phyloP scores from a whole-genome alignment of 371 early-diverging fungal genomes.

The Syncephalis plumigaleata region DNA sequence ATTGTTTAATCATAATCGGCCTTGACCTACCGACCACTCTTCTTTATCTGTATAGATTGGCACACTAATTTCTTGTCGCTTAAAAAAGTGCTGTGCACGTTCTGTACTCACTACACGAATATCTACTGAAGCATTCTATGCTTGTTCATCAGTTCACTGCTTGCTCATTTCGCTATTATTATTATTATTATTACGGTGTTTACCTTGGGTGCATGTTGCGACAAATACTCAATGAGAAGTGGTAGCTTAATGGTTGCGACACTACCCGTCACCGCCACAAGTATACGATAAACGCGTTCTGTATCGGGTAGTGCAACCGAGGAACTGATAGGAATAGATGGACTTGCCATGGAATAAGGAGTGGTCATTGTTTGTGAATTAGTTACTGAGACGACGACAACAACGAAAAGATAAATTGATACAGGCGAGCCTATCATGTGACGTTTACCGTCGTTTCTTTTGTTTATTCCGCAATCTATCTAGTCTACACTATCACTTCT shows the following conservation, averaged over 20 bases:
- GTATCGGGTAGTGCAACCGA: no score
- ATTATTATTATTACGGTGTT: slow-evolving; percentile 7
- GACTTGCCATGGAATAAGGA: no score
- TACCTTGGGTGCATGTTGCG: slow-evolving; percentile 13
- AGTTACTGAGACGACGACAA: no score
- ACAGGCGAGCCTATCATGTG: no score
- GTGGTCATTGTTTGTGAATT: no score
- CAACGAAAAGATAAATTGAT: no score
- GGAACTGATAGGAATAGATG: no score
- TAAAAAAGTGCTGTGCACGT: slow-evolving; percentile 67
- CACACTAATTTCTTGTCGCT: slow-evolving; percentile 16
- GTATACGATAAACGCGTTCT: slow-evolving; percentile 15
- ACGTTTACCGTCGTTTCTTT: no score
- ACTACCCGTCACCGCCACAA: slow-evolving; percentile 78
- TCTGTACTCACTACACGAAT: slow-evolving; percentile 57
- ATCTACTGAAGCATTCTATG: no score
- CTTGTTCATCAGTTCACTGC: slow-evolving; percentile 8
- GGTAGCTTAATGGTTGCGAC: slow-evolving; percentile 83
- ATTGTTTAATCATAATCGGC: background rate
- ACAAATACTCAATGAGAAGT: slow-evolving; percentile 30
- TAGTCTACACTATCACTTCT: no score
- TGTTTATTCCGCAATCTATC: no score
- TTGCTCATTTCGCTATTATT: slow-evolving; percentile 6
- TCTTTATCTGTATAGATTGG: slow-evolving; percentile 58
- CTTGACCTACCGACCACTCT: slow-evolving; percentile 58